Evolutionary conservation across 1,284 basidiomycete genomes (phyloP).

Genomic region (Ganoderma meredithae): DNA sequence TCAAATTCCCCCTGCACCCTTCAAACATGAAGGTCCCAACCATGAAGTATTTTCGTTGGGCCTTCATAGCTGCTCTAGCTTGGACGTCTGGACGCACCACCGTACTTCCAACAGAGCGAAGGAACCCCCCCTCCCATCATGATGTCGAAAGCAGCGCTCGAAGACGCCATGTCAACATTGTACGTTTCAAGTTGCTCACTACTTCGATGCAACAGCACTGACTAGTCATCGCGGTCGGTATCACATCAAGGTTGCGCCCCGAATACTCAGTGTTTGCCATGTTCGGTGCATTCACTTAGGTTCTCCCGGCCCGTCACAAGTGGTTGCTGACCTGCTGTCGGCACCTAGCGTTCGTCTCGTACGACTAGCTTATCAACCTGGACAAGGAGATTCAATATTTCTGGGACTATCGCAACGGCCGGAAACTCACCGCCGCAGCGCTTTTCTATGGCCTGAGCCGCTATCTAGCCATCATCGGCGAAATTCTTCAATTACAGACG

Average conservation of each 20-base stretch:
- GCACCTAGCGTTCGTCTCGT: not conserved
- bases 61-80: too few species aligned
- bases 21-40: not conserved
- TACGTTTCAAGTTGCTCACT: not conserved
- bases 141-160: not conserved
- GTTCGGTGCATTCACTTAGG: not conserved
- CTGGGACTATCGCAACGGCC: not conserved
- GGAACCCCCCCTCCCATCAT: not conserved
- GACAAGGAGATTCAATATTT: not conserved
- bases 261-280: not conserved
- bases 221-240: not conserved
- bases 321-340: not conserved
- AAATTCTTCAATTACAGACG: not conserved
- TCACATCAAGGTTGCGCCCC: not conserved
- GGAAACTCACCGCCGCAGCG: not conserved
- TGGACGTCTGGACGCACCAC: not conserved
- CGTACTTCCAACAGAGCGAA: not conserved
- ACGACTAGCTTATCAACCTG: slow-evolving; percentile 4
- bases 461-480: not conserved
- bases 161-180: not conserved
- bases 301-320: not conserved
- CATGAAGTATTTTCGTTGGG: not conserved
- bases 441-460: not conserved
- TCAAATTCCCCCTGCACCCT: not conserved
- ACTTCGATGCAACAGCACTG: not conserved